Base-by-base conservation (phyloP, 75 land plant species). In the Cryptomeria japonica region DNA sequence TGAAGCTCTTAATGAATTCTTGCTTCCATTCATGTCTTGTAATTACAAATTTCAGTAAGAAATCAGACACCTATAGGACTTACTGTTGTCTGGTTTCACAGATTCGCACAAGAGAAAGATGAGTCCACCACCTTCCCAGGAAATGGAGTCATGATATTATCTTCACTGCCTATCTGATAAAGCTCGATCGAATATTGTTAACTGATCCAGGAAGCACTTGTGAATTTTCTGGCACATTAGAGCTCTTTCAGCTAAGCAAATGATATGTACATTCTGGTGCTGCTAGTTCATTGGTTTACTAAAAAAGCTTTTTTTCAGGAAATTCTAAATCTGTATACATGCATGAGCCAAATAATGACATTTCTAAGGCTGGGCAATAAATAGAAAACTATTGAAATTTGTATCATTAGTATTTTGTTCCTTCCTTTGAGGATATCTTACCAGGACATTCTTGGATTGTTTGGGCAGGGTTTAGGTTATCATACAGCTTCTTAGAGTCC, bases 121-220 rank as follows among this genome's bases (percentile, higher is more conserved):
- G 82, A 92, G 92, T 86, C 93, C 95, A 53, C 95, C 95, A 72
- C 86, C 93, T 22, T 89, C 89, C 28, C 95, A 94, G 76, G 80
- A 88, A 84, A 94, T 94, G 95, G 95, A 94, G 83, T 90, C 90
- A n/a, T 93, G 87, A 86, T 12, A 51, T 83, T 18, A 83, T 75
- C 77, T 3, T 75, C 16, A 31, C 32, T 46, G 32, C 84, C 32
- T 3, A n/a, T 82, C 49, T n/a, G 15, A n/a, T 44, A 82, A 82
- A 82, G 53, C 31, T 13, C n/a, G 84, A 82, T 46, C 49, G 3
- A 32, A 82, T 44, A 82, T 46, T 28, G 46, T 46, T 46, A n/a
- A 10, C 84, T 46, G 84, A 82, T 82, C 34, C 15, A 10, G 14
- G 12, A 46, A 82, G 84, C 47, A 46, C 28, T n/a, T 14, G 32